Base-by-base conservation (phyloP, 2,329 filamentous ascomycete species). In the Aureobasidium sp. region DNA sequence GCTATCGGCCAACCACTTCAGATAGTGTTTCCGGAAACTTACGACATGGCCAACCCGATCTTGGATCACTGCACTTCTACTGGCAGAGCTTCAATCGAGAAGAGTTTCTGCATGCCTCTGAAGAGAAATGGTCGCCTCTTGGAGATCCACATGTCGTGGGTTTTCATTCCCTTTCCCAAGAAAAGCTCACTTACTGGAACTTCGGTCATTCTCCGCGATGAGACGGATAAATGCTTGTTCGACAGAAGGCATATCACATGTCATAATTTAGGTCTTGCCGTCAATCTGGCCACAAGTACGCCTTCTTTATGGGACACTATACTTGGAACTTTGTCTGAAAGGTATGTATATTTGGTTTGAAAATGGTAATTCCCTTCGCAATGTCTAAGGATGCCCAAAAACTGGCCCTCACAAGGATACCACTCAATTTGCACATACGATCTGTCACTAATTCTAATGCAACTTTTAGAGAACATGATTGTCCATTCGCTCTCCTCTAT, bases 401-500 rank as follows among this genome's bases (percentile, higher is more conserved):
- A 25, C 41, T 44, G 15, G 17, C 17, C 29, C 12, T 36, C 11
- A 22, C n/a, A n/a, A 22, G 12, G 8, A 6, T 12, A 5, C 27
- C 29, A 34, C 22, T 2, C n/a, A 11, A 12, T 14, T 3, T 14
- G 6, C 9, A 22, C 9, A 17, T 5, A 20, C 12, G 29, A 36
- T 20, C 5, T 31, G 25, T 51, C 17, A 29, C 47, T 51, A 27
- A 51, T 36, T 20, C 3, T 11, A 5, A 22, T 15, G 1, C 4
- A n/a, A 12, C 9, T 1, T 22, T 9, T 15, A 60, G 63, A 48
- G 57, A 51, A 29, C 36, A 63, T 42, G 62, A 62, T 27, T 64
- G 63, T 37, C 64, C 64, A 20, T 65, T 65, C 27, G 64, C 64
- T 14, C 55, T 63, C 22, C 31, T 65, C 6, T 65, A 65, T 29